These are phyloP conservation scores for Dittrichia graveolens DNA, from an alignment of 129 eudicot species.

Conservation along the genomic window DNA sequence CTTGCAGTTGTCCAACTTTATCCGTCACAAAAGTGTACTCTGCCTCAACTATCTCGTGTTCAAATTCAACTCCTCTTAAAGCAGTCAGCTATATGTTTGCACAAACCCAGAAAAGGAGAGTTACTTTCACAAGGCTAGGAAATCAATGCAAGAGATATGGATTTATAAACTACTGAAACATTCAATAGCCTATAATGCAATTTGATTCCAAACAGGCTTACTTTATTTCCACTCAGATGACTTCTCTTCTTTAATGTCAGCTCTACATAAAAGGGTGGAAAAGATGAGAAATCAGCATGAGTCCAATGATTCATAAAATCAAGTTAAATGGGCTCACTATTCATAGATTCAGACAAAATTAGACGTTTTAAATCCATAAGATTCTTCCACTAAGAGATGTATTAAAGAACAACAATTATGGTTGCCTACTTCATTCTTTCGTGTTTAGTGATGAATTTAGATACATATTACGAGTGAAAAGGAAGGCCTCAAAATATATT, in stretches of 20 bases:
- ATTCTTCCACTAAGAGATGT: not conserved
- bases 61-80: conserved; percentile 72
- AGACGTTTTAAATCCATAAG: not conserved
- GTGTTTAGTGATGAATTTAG: not conserved
- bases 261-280: conserved; percentile 44
- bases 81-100: conserved; percentile 44
- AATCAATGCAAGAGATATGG: not conserved
- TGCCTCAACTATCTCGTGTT: conserved; percentile 72
- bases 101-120: conserved; percentile 3
- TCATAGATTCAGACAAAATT: not conserved
- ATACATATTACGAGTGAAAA: not conserved
- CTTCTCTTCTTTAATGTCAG: conserved; percentile 53
- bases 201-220: conserved; percentile 37
- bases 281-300: conserved; percentile 3
- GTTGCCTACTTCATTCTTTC: not conserved
- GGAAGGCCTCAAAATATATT: not conserved
- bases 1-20: conserved; percentile 72
- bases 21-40: conserved; percentile 69
- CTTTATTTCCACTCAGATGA: conserved; percentile 47
- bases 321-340: not conserved
- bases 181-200: conserved; percentile 9
- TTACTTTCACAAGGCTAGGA: conserved; percentile 17
- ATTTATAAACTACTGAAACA: conserved; percentile 19
- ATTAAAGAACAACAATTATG: not conserved
- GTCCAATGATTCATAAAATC: not conserved